Evolutionary conservation across 2,329 filamentous ascomycete species (phyloP).

Genomic region (Aspergillus quadricinctus): DNA sequence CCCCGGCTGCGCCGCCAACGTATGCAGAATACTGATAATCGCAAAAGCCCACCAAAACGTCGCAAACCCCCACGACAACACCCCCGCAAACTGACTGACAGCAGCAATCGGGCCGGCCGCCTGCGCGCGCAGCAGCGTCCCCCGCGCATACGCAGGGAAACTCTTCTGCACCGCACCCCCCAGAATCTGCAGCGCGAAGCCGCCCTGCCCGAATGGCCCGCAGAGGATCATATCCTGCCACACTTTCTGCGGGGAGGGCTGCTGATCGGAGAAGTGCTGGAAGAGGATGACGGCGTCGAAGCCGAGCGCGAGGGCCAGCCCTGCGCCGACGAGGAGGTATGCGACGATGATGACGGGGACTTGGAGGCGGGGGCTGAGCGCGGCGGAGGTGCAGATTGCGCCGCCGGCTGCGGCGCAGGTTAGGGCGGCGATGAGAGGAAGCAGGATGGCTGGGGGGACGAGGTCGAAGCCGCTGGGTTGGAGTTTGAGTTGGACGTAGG

Average conservation of each 20-base stretch:
- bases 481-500: conserved; percentile 34
- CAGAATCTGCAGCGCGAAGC: conserved; percentile 38
- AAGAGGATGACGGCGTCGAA: conserved; percentile 32
- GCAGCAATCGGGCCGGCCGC: conserved; percentile 30
- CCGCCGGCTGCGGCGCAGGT: conserved; percentile 38
- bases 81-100: conserved; percentile 34
- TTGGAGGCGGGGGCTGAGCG: conserved; percentile 24
- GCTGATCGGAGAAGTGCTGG: conserved; percentile 25
- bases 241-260: conserved; percentile 19
- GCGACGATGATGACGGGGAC: conserved; percentile 40
- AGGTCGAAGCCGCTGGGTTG: conserved; percentile 33
- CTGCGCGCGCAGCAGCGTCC: conserved; percentile 28
- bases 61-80: conserved; percentile 39
- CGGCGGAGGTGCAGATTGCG: conserved; percentile 29
- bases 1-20: conserved; percentile 16
- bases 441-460: conserved; percentile 31
- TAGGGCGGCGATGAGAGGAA: conserved; percentile 39
- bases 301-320: conserved; percentile 28
- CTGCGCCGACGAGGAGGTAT: conserved; percentile 37
- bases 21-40: conserved; percentile 30
- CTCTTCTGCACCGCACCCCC: conserved; percentile 28
- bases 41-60: conserved; percentile 44
- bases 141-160: conserved; percentile 32
- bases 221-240: conserved; percentile 41
- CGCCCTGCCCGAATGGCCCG: conserved; percentile 38